Percentiles rank a stretch among this genome's conserved stretches.
Conservation (phyloP, 2,329 filamentous ascomycete genomes). For the Venturiaceae sp. region DNA sequence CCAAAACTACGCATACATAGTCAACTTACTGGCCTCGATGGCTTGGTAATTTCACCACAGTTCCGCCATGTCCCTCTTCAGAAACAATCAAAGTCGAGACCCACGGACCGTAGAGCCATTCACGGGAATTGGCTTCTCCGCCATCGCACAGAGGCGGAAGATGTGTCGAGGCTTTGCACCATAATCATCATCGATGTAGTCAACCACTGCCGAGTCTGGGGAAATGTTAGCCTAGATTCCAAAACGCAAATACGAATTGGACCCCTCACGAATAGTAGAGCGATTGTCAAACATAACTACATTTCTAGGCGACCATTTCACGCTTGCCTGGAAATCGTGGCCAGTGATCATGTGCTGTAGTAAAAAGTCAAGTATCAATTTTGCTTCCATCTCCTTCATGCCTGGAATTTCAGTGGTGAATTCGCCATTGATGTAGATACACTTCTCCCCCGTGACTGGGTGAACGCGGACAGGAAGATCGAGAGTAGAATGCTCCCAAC, state of each 20-base stretch:
- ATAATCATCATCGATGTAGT: conserved; percentile 37
- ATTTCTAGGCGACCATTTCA: conserved; percentile 29
- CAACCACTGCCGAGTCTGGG: conserved; percentile 41
- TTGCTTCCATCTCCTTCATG: conserved; percentile 36
- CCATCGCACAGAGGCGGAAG: conserved; percentile 40
- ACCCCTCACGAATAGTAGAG: conserved; percentile 31
- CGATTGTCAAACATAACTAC: conserved; percentile 10
- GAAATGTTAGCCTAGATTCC: background rate
- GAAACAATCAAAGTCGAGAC: background rate
- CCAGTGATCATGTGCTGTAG: conserved; percentile 36
- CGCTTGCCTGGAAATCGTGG: conserved; percentile 37
- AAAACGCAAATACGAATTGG: too few relatives aligned
- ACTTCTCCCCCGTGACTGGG: conserved; percentile 38
- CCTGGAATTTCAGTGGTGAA: conserved; percentile 39
- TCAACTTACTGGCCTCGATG: too few relatives aligned
- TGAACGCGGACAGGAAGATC: conserved; percentile 38
- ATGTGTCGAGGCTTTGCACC: conserved; percentile 37
- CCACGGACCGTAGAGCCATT: background rate
- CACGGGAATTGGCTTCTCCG: conserved; percentile 37
- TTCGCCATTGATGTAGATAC: conserved; percentile 38
- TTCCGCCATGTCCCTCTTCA: too few relatives aligned
- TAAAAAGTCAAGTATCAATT: conserved; percentile 37
- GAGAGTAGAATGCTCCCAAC: too few relatives aligned
- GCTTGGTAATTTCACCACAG: too few relatives aligned
- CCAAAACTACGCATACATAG: too few relatives aligned